phyloP scores from a whole-genome alignment of 2,329 filamentous ascomycete species.

The Fusarium devonianum region DNA sequence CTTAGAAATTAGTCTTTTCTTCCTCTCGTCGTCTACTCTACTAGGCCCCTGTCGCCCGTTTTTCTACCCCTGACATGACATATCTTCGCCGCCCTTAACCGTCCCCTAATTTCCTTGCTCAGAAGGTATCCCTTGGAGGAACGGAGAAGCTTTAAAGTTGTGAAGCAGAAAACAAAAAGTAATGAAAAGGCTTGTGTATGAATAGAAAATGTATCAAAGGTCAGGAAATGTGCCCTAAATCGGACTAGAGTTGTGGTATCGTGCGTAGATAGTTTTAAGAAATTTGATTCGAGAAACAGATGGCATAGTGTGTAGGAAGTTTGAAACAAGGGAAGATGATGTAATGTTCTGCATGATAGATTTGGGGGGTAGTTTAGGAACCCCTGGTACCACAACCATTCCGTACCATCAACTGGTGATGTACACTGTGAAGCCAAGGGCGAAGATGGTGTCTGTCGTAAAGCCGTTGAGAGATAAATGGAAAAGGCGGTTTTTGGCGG shows the following conservation, averaged over 20 bases:
- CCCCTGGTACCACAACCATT: too few species aligned
- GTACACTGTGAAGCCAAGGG: conserved; percentile 24
- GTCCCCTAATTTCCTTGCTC: neutral
- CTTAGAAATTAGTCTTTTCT: conserved; percentile 22
- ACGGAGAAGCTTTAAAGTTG: neutral
- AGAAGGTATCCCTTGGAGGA: conserved; percentile 1
- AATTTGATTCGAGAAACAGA: too few species aligned
- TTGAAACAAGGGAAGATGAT: conserved; percentile 16
- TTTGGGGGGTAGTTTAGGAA: too few species aligned
- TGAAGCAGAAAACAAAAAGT: conserved; percentile 7
- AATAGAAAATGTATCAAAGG: conserved; percentile 21
- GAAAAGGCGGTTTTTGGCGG: conserved; percentile 16
- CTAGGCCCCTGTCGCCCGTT: conserved; percentile 4
- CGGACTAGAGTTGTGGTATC: conserved; percentile 32
- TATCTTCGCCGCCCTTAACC: conserved; percentile 24
- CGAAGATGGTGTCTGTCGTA: conserved; percentile 18
- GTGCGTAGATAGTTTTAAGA: too few species aligned
- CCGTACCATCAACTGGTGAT: conserved; percentile 6
- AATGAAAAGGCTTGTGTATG: conserved; percentile 14
- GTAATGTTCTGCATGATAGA: too few species aligned
- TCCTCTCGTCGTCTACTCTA: conserved; percentile 24
- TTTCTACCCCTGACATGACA: conserved; percentile 3
- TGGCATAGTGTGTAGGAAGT: conserved; percentile 19
- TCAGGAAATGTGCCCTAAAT: conserved; percentile 22
- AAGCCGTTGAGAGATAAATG: conserved; percentile 31